Evolutionary conservation across 768 basidiomycete genomes (phyloP).

Genomic region (Boletus reticulatus): DNA sequence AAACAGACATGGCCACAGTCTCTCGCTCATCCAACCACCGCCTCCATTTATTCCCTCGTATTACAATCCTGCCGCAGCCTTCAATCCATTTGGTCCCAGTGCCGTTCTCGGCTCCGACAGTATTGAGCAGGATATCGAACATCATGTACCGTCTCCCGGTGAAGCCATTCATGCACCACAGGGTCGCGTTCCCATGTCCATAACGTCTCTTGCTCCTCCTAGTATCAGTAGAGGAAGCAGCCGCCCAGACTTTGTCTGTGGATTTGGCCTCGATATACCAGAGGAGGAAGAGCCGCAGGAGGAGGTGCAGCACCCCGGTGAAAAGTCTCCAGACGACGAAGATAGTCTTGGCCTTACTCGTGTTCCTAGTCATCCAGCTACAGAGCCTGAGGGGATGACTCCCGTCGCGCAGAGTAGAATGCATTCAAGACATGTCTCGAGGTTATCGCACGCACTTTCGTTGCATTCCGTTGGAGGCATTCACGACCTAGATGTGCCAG

Average conservation of each 20-base stretch:
- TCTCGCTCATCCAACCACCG: slow-evolving; percentile 67
- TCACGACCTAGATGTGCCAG: slow-evolving; percentile 32
- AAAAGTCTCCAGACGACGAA: slow-evolving; percentile 38
- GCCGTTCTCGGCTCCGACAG: slow-evolving; percentile 55
- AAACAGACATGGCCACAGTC: slow-evolving; percentile 68
- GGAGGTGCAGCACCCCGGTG: slow-evolving; percentile 34
- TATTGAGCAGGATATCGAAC: slow-evolving; percentile 31
- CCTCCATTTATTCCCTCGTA: slow-evolving; percentile 32
- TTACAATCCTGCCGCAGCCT: slow-evolving; percentile 39
- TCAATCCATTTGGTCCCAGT: slow-evolving; percentile 65
- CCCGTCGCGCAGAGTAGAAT: slow-evolving; percentile 49
- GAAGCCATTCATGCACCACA: slow-evolving; percentile 51
- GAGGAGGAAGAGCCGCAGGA: slow-evolving; percentile 69
- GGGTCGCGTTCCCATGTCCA: slow-evolving; percentile 48
- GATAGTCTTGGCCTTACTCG: slow-evolving; percentile 23
- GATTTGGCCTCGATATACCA: slow-evolving; percentile 79
- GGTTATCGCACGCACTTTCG: slow-evolving; percentile 65
- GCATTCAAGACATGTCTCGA: slow-evolving; percentile 71
- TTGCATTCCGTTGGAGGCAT: slow-evolving; percentile 59
- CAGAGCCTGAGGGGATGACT: slow-evolving; percentile 40
- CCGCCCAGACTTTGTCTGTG: slow-evolving; percentile 70
- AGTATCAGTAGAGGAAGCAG: slow-evolving; percentile 44
- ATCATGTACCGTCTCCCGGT: slow-evolving; percentile 21
- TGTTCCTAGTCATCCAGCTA: slow-evolving; percentile 24
- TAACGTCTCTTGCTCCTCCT: slow-evolving; percentile 46